A percentile compares a stretch with the other conserved stretches of the same genome.
phyloP scores from a whole-genome alignment of 2,329 filamentous ascomycete genomes.

The Clarireedia homoeocarpa region DNA sequence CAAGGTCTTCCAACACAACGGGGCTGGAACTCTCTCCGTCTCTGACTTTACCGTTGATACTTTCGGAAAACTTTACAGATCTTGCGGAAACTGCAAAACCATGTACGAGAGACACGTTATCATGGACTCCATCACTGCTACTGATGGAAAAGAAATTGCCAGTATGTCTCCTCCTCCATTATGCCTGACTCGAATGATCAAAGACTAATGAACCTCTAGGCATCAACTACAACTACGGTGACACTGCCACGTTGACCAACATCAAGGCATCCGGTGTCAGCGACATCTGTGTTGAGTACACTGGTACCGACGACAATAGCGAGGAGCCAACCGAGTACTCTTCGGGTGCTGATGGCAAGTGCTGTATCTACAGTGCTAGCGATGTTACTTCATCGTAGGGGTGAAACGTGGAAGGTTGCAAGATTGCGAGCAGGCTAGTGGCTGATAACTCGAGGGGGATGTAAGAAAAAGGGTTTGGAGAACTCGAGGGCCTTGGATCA shows the following conservation, averaged over 20 bases:
- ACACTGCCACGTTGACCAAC: constrained; percentile 37
- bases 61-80: constrained; percentile 42
- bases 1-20: constrained; percentile 36
- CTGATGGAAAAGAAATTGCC: constrained; percentile 29
- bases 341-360: constrained; percentile 31
- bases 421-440: not conserved
- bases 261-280: constrained; percentile 25
- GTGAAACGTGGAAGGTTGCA: not conserved
- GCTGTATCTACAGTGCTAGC: constrained; percentile 23
- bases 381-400: constrained; percentile 8
- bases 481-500: not conserved
- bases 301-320: constrained; percentile 31
- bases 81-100: constrained; percentile 41
- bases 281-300: constrained; percentile 25
- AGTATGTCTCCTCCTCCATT: constrained; percentile 7
- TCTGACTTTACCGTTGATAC: constrained; percentile 35
- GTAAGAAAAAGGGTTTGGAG: too few species aligned
- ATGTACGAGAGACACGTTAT: constrained; percentile 25
- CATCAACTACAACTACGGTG: constrained; percentile 45
- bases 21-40: constrained; percentile 30
- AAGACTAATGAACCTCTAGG: constrained; percentile 33
- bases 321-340: constrained; percentile 33
- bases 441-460: not conserved
- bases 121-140: constrained; percentile 36
- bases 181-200: not conserved